Evolutionary conservation across 805 yeast genomes (phyloP), one percentile per base, ranked within the genome.

Genomic region (Ogataea siamensis): DNA sequence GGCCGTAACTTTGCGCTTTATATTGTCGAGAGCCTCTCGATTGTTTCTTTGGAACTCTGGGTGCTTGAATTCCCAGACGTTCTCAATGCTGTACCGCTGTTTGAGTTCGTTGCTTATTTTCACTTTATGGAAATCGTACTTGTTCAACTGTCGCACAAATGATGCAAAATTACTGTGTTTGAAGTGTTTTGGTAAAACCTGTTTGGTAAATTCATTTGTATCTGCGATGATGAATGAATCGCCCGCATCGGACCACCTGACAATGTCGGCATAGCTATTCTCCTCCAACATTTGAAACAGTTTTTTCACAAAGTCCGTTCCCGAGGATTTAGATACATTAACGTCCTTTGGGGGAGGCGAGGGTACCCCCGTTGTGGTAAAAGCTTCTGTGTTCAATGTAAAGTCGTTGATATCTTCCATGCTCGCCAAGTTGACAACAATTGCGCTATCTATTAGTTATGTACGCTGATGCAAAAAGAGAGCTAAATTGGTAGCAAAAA

Each of bases 61-160:
- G 60, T 93, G 98, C 56, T 80, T 79, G 67, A 93, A 91, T 60
- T 91, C 97, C 97, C 98, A 91, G 24, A 59, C 42, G 27, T 55
- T 53, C 31, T 55, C 58, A 14, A 89, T 80, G 60, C 82, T 78
- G 40, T 81, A 87, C 26, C 88, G 85, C 53, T 80, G 79, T 42
- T 78, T 77, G 43, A 70, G 63, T 49, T 80, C 88, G 41, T 70
- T 75, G 27, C 84, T 68, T 31, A 78, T 70, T 57, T 91, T 86
- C 30, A 93, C 95, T 65, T 93, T 93, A 69, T 93, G 99, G 68
- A 93, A 93, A 63, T 91, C 99, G 58, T 93, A 93, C 63, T 93
- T 93, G 71, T 93, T 93, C 53, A 93, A 70, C 60, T 93, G 99
- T 31, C 99, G 76, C 14, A 91, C 98, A 66, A 91, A 91, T 51